These are phyloP conservation scores for Fusarium tjaetaba DNA, from an alignment of 2,329 filamentous ascomycete species.

Conservation along the genomic window DNA sequence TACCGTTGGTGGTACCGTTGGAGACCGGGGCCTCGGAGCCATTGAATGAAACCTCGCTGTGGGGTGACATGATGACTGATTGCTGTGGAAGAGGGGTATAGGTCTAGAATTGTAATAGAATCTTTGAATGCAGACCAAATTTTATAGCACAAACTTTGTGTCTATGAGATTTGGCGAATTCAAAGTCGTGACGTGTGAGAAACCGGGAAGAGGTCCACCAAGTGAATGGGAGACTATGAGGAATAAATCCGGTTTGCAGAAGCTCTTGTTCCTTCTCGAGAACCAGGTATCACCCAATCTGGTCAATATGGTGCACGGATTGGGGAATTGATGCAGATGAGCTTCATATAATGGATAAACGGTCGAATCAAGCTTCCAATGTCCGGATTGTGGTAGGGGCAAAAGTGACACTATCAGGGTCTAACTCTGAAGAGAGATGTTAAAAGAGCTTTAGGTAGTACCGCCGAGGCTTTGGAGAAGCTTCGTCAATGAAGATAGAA, in stretches of 20 bases:
- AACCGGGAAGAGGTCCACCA: neutral
- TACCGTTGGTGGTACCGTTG: slow-evolving; percentile 32
- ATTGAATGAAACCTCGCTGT: slow-evolving; percentile 48
- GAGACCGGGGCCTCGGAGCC: slow-evolving; percentile 39
- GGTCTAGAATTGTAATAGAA: slow-evolving; percentile 2
- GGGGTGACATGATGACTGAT: slow-evolving; percentile 48
- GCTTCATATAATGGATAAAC: slow-evolving; percentile 3
- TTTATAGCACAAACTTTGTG: slow-evolving; percentile 14
- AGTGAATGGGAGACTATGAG: slow-evolving; percentile 13
- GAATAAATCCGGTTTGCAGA: slow-evolving; percentile 25
- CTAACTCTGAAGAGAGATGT: neutral
- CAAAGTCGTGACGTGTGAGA: slow-evolving; percentile 17
- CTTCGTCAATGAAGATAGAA: slow-evolving; percentile 29
- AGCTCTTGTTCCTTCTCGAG: slow-evolving; percentile 21
- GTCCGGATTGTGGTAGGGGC: neutral
- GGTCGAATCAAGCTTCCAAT: slow-evolving; percentile 1
- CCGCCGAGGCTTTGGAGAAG: slow-evolving; percentile 10
- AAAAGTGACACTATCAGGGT: slow-evolving; percentile 10
- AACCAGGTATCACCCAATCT: slow-evolving; percentile 7
- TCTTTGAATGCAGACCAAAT: neutral
- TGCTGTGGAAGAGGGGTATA: slow-evolving; percentile 19
- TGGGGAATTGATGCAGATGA: neutral
- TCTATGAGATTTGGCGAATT: slow-evolving; percentile 1
- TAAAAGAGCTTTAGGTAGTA: slow-evolving; percentile 13
- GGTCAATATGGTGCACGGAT: slow-evolving; percentile 18